These are phyloP conservation scores for Lagerstroemia speciosa DNA, from an alignment of 345 rosid genomes.

Conservation along the genomic window DNA sequence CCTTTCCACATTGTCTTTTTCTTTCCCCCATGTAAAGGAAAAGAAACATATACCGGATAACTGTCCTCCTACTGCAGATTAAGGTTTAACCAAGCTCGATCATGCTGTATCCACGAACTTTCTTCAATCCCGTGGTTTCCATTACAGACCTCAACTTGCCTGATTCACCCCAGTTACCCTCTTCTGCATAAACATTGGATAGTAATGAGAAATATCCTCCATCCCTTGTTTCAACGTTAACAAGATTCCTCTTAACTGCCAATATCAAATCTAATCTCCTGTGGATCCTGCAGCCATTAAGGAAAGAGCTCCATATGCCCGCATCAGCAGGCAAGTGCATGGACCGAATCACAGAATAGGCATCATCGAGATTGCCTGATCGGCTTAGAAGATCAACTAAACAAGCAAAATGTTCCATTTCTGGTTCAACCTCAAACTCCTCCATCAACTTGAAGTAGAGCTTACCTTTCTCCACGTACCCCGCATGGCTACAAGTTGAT, in stretches of 20 bases:
- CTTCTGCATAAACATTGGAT: slow-evolving; percentile 73
- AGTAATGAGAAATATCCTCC: slow-evolving; percentile 57
- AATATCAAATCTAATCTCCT: slow-evolving; percentile 54
- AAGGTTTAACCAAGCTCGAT: slow-evolving; percentile 22
- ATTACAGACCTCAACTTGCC: slow-evolving; percentile 39
- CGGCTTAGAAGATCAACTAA: slow-evolving; percentile 82
- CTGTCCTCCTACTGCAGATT: background rate
- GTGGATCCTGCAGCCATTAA: slow-evolving; percentile 77
- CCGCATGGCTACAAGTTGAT: slow-evolving; percentile 81
- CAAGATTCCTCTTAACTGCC: slow-evolving; percentile 33
- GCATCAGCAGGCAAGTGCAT: slow-evolving; percentile 59
- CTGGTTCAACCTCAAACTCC: slow-evolving; percentile 44
- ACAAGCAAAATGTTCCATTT: slow-evolving; percentile 69
- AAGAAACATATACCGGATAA: background rate
- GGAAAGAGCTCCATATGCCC: slow-evolving; percentile 60
- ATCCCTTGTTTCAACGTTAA: slow-evolving; percentile 38
- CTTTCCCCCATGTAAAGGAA: background rate
- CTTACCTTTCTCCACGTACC: slow-evolving; percentile 53
- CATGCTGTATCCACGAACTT: slow-evolving; percentile 58
- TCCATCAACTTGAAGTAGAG: slow-evolving; percentile 48
- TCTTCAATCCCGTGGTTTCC: slow-evolving; percentile 37
- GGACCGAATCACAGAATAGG: slow-evolving; percentile 44
- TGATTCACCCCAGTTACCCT: slow-evolving; percentile 59
- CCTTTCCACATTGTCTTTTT: background rate
- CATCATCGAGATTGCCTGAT: slow-evolving; percentile 57